phyloP scores from a whole-genome alignment of 345 rosid species.

The Eucalyptus cloeziana region DNA sequence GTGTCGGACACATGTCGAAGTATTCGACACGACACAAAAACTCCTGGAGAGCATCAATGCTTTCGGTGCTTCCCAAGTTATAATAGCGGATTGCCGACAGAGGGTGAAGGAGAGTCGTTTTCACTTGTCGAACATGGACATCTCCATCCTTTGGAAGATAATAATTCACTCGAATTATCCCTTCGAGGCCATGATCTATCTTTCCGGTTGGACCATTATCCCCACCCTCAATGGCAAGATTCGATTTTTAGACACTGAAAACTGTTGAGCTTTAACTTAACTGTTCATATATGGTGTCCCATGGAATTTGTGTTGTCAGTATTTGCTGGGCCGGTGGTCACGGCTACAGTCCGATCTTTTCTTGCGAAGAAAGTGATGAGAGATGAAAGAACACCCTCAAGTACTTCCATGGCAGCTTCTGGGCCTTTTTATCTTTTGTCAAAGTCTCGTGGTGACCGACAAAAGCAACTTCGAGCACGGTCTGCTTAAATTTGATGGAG shows the following conservation, averaged over 20 bases:
- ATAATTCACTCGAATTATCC: neutral
- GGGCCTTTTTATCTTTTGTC: neutral
- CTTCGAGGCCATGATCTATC: neutral
- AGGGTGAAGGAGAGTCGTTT: neutral
- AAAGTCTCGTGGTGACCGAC: neutral
- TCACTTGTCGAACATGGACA: neutral
- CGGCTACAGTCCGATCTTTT: neutral
- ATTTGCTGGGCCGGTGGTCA: neutral
- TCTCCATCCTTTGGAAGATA: neutral
- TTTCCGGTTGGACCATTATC: neutral
- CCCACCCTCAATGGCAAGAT: neutral
- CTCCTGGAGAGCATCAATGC: rapidly evolving
- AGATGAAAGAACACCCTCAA: neutral
- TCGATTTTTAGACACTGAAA: neutral
- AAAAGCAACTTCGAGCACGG: neutral
- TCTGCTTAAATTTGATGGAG: neutral
- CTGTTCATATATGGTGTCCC: neutral
- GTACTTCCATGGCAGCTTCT: neutral
- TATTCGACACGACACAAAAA: rapidly evolving
- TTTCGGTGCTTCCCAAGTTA: too few relatives aligned
- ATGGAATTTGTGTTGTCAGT: neutral
- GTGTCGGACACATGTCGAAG: rapidly evolving
- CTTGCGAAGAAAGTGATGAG: neutral
- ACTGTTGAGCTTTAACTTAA: neutral
- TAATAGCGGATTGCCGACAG: neutral